Evolutionary conservation across 2,329 filamentous ascomycete species (phyloP), one percentile per base, ranked within the genome.

Genomic region (Verruconis gallopava): DNA sequence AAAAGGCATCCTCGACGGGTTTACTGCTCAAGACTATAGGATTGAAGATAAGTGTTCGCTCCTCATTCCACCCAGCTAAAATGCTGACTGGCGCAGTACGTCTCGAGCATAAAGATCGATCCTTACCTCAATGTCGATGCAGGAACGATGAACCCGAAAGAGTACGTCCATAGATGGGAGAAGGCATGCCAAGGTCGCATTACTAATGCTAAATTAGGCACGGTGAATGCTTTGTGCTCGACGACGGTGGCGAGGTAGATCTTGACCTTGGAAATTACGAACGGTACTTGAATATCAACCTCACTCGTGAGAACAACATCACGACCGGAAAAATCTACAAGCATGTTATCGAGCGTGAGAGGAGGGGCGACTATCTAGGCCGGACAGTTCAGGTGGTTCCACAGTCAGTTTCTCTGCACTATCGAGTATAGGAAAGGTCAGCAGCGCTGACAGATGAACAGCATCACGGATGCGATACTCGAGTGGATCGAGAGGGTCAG

Each of bases 301-400:
- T 96, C 47, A 85, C 77, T 5, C 72, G 79, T 47, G 86, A 94
- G 52, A 85, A 89, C 68, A 96, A 96, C 63, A 93, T 98, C 63
- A 98, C 91, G 3, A 94, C 89, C 4, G 91, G 91, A 57, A 95
- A 96, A 68, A 85, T 96, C 51, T 96, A 95, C 65, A 73, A 85
- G 55, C 77, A 82, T 53, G 88, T 95, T 42, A 86, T 94, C 53
- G 76, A 86, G 55, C 77, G 75, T 47, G 77, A 81, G 62, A 67
- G 78, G 49, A 64, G 66, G 47, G 78, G 77, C 43, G 79, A 91
- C 58, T 96, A 94, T 54, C 73, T 96, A 11, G 89, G 89, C 50
- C 79, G 81, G 60, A 86, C 88, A 14, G 81, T 93, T 13, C 86
- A 95, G 62, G 81, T 93, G 28, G 86, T 96, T 4, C 89, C 89